Percentiles rank a stretch among this genome's conserved stretches.
Conservation (phyloP, 225 moss, liverwort and hornwort species). For the Thuidium tamariscinum region DNA sequence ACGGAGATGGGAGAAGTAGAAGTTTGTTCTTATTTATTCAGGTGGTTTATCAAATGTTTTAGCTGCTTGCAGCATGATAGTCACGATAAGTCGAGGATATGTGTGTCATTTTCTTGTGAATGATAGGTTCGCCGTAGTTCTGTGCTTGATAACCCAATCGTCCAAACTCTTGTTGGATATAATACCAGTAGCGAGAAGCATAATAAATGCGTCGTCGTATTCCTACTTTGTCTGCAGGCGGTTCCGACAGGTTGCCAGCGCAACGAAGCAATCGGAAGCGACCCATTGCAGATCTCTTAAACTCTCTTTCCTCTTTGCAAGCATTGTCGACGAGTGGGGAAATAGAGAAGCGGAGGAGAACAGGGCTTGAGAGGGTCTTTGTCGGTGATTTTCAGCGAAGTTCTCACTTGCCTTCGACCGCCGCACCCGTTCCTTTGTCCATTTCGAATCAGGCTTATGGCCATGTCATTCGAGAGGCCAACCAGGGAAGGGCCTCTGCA, state of each 20-base stretch:
- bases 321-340: constrained; percentile 25
- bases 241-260: constrained; percentile 25
- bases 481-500: constrained; percentile 77
- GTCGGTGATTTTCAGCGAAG: constrained; percentile 32
- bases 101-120: not conserved
- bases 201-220: not conserved
- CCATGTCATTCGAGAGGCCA: constrained; percentile 66
- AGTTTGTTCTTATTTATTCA: not conserved
- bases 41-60: not conserved
- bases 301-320: constrained; percentile 64
- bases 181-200: not conserved
- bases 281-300: constrained; percentile 45
- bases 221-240: constrained; percentile 12
- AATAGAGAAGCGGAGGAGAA: constrained; percentile 50
- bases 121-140: not conserved
- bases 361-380: constrained; percentile 43
- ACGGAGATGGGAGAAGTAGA: not conserved
- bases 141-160: not conserved
- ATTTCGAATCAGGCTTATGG: constrained; percentile 55
- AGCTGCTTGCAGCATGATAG: not conserved
- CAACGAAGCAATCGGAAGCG: constrained; percentile 62
- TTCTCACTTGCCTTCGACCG: constrained; percentile 18
- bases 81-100: not conserved
- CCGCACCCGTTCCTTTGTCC: constrained; percentile 23
- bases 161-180: not conserved